These are phyloP conservation scores for Penicillium angulare DNA, from an alignment of 495 filamentous ascomycete genomes.

Conservation along the genomic window DNA sequence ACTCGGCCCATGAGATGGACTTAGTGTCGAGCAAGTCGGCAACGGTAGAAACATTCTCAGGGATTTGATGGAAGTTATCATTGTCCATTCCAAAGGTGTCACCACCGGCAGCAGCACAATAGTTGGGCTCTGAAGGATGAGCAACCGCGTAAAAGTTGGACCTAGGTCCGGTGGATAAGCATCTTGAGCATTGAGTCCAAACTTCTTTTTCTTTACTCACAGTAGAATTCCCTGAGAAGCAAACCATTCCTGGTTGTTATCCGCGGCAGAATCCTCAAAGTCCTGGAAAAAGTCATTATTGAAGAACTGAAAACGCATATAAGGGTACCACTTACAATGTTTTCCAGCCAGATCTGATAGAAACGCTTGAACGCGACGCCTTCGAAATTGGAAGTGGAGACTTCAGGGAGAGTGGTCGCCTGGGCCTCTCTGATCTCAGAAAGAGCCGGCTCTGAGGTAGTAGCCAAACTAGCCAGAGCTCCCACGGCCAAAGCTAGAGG, in stretches of 20 bases:
- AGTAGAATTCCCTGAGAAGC: constrained; percentile 61
- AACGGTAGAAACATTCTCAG: constrained; percentile 61
- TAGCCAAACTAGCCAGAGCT: constrained; percentile 24
- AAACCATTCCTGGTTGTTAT: constrained; percentile 54
- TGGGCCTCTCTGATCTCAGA: constrained; percentile 30
- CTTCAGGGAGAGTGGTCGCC: constrained; percentile 32
- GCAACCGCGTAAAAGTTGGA: constrained; percentile 62
- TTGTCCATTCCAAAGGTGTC: constrained; percentile 70
- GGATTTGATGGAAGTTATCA: constrained; percentile 57
- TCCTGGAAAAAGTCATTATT: constrained; percentile 37
- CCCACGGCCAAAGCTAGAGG: constrained; percentile 19
- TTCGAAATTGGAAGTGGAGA: constrained; percentile 55
- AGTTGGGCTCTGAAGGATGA: constrained; percentile 72
- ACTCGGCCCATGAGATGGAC: constrained; percentile 65
- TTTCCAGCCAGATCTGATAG: constrained; percentile 70
- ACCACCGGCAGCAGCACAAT: constrained; percentile 59
- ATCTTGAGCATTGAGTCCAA: neutral
- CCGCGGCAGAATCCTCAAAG: constrained; percentile 47
- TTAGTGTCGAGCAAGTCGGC: constrained; percentile 67
- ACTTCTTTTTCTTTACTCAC: constrained; percentile 1
- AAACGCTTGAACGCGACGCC: constrained; percentile 67
- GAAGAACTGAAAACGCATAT: neutral
- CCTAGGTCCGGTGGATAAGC: constrained; percentile 3
- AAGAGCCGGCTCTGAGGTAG: constrained; percentile 26
- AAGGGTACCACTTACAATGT: constrained; percentile 49